phyloP scores from a whole-genome alignment of 2,329 filamentous ascomycete species.

The Fusarium nanum region DNA sequence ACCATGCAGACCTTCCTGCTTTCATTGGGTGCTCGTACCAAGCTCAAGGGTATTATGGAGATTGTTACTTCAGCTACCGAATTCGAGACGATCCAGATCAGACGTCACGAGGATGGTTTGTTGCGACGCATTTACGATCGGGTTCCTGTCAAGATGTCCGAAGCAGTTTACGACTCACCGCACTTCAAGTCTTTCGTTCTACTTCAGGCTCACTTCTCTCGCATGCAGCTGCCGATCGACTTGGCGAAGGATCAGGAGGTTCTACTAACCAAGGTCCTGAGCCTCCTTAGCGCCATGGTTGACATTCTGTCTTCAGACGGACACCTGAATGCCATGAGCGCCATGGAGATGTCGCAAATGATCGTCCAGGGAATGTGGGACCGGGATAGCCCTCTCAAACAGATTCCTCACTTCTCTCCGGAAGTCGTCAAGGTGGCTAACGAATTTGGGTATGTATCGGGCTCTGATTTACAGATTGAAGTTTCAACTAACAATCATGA shows the following conservation, averaged over 20 bases:
- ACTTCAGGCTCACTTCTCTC: conserved; percentile 94
- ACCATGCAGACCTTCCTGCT: conserved; percentile 99
- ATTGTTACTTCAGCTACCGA: conserved; percentile 97
- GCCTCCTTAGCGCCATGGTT: conserved; percentile 89
- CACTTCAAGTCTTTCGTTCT: conserved; percentile 99
- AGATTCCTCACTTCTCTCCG: conserved; percentile 93
- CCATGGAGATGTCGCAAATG: conserved; percentile 99
- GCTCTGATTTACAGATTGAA: neutral
- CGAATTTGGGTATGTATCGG: conserved; percentile 72
- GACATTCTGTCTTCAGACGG: conserved; percentile 96
- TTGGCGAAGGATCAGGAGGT: conserved; percentile 95
- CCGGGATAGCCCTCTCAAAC: conserved; percentile 93
- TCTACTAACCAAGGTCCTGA: conserved; percentile 85
- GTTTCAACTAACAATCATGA: conserved; percentile 48
- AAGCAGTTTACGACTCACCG: conserved; percentile 88
- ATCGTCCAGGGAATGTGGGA: conserved; percentile 99
- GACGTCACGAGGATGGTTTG: conserved; percentile 89
- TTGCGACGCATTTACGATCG: conserved; percentile 94
- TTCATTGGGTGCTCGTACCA: conserved; percentile 87
- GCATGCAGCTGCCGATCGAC: conserved; percentile 96
- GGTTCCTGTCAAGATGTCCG: conserved; percentile 92
- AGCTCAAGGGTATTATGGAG: conserved; percentile 96
- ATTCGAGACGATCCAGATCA: conserved; percentile 94
- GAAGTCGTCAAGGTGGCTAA: conserved; percentile 86
- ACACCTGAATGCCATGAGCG: conserved; percentile 95